These are phyloP conservation scores for Rhizopogon roseolus DNA, from an alignment of 768 basidiomycete genomes.

Conservation along the genomic window DNA sequence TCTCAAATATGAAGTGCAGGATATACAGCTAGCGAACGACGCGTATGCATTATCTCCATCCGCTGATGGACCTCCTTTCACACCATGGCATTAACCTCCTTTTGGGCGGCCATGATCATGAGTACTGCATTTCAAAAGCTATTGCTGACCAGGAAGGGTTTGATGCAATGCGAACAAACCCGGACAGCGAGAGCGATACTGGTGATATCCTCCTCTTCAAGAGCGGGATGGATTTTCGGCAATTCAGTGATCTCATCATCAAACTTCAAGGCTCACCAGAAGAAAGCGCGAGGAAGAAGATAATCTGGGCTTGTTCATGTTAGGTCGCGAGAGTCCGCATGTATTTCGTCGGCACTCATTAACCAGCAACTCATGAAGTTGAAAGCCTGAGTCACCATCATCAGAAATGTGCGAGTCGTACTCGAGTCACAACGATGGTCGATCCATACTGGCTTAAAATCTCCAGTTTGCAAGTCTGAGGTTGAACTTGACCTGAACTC, in stretches of 20 bases:
- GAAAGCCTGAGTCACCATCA: slow-evolving; percentile 52
- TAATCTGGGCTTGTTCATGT: slow-evolving; percentile 60
- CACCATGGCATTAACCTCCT: slow-evolving; percentile 78
- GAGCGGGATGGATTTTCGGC: slow-evolving; percentile 87
- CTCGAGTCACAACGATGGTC: slow-evolving; percentile 61
- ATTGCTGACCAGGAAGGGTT: slow-evolving; percentile 63
- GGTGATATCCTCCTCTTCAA: slow-evolving; percentile 75
- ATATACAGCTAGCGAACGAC: slow-evolving; percentile 64
- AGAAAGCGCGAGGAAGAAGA: slow-evolving; percentile 59
- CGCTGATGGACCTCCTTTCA: slow-evolving; percentile 28
- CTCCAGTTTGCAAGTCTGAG: slow-evolving; percentile 69
- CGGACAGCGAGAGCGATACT: slow-evolving; percentile 68
- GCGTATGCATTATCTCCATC: slow-evolving; percentile 55
- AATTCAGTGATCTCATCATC: slow-evolving; percentile 71
- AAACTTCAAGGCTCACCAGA: slow-evolving; percentile 54
- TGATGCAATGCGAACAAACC: slow-evolving; percentile 42
- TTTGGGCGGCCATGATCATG: slow-evolving; percentile 87
- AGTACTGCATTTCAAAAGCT: slow-evolving; percentile 70
- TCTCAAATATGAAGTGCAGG: slow-evolving; percentile 34
- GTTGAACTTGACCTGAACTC: slow-evolving; percentile 71
- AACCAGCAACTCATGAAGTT: no score
- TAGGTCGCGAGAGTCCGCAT: slow-evolving; percentile 18
- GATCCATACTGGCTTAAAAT: slow-evolving; percentile 65
- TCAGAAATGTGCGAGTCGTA: slow-evolving; percentile 52
- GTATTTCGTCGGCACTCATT: background rate